Evolutionary conservation across 257 asterid genomes (phyloP).

Genomic region (Paulownia fortunei): DNA sequence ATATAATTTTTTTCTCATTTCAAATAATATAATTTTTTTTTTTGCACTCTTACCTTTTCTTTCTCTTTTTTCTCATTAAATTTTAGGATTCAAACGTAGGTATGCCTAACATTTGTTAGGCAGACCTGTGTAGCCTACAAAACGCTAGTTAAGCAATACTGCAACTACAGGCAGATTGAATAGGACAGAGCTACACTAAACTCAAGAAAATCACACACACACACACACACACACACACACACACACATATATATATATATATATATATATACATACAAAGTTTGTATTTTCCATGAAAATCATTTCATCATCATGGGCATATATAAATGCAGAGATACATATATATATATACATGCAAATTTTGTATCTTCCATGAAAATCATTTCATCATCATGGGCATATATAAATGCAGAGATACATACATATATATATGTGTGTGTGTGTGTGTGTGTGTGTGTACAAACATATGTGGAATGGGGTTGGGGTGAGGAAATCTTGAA

Average conservation of each 20-base stretch:
- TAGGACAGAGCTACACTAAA: constrained; percentile 52
- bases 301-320: no score
- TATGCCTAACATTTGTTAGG: constrained; percentile 23
- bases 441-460: background rate
- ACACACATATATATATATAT: background rate
- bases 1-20: background rate
- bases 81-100: no score
- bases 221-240: background rate
- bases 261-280: background rate
- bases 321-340: no score
- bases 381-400: constrained; percentile 48
- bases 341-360: background rate
- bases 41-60: background rate
- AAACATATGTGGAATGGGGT: background rate
- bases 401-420: background rate
- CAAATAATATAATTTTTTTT: background rate
- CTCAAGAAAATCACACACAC: constrained; percentile 41
- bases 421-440: background rate
- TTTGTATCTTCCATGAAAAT: constrained; percentile 25
- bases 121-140: constrained; percentile 30
- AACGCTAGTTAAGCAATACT: constrained; percentile 27
- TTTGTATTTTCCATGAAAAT: background rate
- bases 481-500: constrained; percentile 22
- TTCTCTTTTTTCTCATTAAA: background rate
- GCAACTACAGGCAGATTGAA: constrained; percentile 35